Evolutionary conservation across 2,329 filamentous ascomycete genomes (phyloP).

Genomic region (Calonectria leucothoes): DNA sequence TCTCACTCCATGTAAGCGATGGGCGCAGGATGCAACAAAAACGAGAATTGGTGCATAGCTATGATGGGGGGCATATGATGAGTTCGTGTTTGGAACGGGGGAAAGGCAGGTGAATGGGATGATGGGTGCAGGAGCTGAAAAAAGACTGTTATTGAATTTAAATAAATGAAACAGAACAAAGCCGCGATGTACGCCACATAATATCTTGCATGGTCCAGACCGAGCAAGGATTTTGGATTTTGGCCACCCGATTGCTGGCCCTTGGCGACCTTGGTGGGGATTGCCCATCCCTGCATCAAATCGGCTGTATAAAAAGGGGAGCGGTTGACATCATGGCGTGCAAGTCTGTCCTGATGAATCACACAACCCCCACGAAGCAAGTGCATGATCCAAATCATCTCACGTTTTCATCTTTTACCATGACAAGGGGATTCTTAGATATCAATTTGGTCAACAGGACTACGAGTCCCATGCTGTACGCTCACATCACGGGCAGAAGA

Average conservation of each 20-base stretch:
- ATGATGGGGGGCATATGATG: neutral
- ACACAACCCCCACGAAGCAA: neutral
- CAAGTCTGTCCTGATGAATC: neutral
- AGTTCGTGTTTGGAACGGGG: neutral
- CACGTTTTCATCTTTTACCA: neutral
- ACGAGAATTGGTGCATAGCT: neutral
- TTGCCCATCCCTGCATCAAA: neutral
- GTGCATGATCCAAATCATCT: neutral
- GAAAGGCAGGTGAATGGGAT: neutral
- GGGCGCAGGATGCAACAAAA: neutral
- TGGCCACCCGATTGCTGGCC: neutral
- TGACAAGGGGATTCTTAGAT: constrained; percentile 54
- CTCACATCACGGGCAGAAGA: constrained; percentile 73
- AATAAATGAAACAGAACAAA: neutral
- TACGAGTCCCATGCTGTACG: constrained; percentile 66
- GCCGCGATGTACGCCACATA: no score
- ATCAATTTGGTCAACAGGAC: constrained; percentile 76
- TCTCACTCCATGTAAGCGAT: neutral
- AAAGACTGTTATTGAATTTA: neutral
- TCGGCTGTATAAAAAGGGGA: neutral
- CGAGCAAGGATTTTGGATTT: neutral
- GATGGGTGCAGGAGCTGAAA: neutral
- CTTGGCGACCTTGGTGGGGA: neutral
- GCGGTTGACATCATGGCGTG: neutral
- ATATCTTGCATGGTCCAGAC: neutral